Evolutionary conservation across 106 monocot genomes (phyloP).

Genomic region (Ottelia alismoides): DNA sequence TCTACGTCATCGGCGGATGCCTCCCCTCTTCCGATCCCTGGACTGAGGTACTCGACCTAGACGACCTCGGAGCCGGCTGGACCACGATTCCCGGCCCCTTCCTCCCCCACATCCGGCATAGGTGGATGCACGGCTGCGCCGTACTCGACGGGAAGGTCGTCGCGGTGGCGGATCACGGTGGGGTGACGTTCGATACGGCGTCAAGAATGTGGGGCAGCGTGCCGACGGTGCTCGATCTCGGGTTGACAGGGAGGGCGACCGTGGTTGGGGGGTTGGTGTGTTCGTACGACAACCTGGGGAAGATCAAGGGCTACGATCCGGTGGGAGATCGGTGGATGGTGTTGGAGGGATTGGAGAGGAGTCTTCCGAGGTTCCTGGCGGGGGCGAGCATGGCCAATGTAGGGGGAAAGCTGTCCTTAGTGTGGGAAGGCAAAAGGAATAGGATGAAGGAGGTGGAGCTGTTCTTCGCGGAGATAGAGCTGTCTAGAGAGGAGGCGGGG

Average conservation of each 20-base stretch:
- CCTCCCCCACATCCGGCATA: slow-evolving; percentile 34
- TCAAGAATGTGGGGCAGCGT: slow-evolving; percentile 33
- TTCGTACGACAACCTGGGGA: slow-evolving; percentile 63
- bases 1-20: slow-evolving; percentile 71
- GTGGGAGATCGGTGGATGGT: slow-evolving; percentile 29
- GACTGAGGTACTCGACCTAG: slow-evolving; percentile 45
- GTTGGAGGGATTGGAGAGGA: slow-evolving; percentile 45
- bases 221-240: slow-evolving; percentile 32
- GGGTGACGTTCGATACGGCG: slow-evolving; percentile 41
- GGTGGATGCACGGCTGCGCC: slow-evolving; percentile 74
- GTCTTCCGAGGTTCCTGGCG: slow-evolving; percentile 47
- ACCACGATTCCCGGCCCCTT: slow-evolving; percentile 33
- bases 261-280: slow-evolving; percentile 56
- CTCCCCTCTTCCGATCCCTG: slow-evolving; percentile 26
- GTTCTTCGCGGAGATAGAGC: slow-evolving; percentile 37
- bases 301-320: slow-evolving; percentile 64
- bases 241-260: slow-evolving; percentile 69
- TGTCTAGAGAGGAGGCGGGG: slow-evolving; percentile 10
- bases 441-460: slow-evolving; percentile 23
- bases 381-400: slow-evolving; percentile 49
- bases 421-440: slow-evolving; percentile 46
- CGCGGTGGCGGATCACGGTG: slow-evolving; percentile 73
- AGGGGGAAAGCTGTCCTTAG: slow-evolving; percentile 42
- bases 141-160: slow-evolving; percentile 57
- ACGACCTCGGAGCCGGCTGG: slow-evolving; percentile 24